phyloP scores from a whole-genome alignment of 345 rosid species.

The Conringia planisiliqua region DNA sequence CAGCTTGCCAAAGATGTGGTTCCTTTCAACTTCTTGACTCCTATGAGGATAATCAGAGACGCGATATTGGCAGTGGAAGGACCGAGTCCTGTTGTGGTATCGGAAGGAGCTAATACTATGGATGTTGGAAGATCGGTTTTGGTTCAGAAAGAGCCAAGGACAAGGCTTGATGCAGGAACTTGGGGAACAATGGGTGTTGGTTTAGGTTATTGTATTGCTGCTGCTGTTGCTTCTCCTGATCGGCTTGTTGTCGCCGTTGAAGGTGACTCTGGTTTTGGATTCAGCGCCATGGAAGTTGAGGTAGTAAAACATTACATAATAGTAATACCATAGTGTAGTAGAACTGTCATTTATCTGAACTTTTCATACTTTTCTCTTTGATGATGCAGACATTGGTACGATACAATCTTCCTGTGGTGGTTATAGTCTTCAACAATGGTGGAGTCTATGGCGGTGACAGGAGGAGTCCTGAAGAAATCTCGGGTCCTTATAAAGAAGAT shows the following conservation, averaged over 20 bases:
- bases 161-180: constrained; percentile 98
- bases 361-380: neutral
- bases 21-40: constrained; percentile 88
- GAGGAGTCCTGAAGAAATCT: constrained; percentile 76
- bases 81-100: constrained; percentile 83
- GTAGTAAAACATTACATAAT: constrained; percentile 33
- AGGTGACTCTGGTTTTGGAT: constrained; percentile 98
- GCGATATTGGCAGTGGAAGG: constrained; percentile 64
- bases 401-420: constrained; percentile 82
- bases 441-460: constrained; percentile 98
- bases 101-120: constrained; percentile 98
- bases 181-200: constrained; percentile 99
- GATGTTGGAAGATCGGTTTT: constrained; percentile 92
- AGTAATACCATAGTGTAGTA: neutral
- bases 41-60: constrained; percentile 94
- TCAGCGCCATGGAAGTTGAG: constrained; percentile 99
- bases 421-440: constrained; percentile 95
- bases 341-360: neutral
- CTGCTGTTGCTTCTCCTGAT: constrained; percentile 89
- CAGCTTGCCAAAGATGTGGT: constrained; percentile 88
- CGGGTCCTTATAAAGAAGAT: constrained; percentile 80
- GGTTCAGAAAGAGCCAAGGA: constrained; percentile 95
- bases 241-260: constrained; percentile 91
- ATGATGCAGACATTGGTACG: constrained; percentile 82
- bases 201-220: constrained; percentile 96